These are phyloP conservation scores for Gentiana macrophylla DNA, from an alignment of 257 asterid genomes.

Conservation along the genomic window DNA sequence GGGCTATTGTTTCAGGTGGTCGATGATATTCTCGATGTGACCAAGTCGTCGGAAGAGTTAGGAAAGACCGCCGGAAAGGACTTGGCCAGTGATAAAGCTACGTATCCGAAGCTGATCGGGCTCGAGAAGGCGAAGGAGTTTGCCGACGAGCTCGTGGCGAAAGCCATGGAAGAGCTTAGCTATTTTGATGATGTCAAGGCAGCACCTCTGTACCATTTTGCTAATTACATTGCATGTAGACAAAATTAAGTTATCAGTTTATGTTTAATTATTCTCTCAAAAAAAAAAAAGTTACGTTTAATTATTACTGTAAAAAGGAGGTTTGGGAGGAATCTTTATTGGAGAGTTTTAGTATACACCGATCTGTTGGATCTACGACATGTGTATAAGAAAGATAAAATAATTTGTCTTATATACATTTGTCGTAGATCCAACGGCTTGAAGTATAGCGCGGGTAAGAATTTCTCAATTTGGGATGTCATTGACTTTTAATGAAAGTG, in stretches of 20 bases:
- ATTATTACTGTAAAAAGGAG: background rate
- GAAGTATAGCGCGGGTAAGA: background rate
- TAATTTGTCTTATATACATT: too few species aligned
- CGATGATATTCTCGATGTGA: constrained; percentile 60
- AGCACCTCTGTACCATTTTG: constrained; percentile 50
- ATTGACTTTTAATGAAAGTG: too few species aligned
- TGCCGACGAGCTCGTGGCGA: constrained; percentile 30
- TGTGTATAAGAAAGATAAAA: background rate
- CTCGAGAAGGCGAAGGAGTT: constrained; percentile 37
- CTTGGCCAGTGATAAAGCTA: constrained; percentile 38
- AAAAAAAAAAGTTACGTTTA: too few species aligned
- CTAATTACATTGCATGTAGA: constrained; percentile 47
- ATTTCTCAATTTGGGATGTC: background rate
- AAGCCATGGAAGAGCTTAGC: constrained; percentile 48
- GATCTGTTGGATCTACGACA: background rate
- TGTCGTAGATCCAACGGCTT: too few species aligned
- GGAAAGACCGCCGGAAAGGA: constrained; percentile 77
- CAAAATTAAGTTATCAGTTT: constrained; percentile 22
- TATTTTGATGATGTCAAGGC: constrained; percentile 42
- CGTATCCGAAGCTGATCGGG: constrained; percentile 67
- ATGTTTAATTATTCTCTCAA: background rate
- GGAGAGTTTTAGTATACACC: background rate
- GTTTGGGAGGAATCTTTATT: background rate
- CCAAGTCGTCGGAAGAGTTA: constrained; percentile 37
- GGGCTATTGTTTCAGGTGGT: constrained; percentile 76